phyloP scores from a whole-genome alignment of 495 filamentous ascomycete genomes.

The Hypoxylon cercidicola region DNA sequence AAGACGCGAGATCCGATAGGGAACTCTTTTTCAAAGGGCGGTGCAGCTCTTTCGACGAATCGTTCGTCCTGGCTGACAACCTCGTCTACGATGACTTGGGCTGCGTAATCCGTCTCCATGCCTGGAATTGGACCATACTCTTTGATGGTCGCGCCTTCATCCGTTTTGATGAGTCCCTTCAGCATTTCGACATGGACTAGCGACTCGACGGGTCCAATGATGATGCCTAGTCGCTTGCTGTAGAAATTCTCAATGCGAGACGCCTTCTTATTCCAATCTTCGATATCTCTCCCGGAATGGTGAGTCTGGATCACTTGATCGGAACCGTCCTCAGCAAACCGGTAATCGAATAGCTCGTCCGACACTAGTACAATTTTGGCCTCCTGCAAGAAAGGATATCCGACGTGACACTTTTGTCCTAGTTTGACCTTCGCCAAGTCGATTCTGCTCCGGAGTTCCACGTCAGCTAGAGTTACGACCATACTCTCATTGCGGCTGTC shows the following conservation, averaged over 20 bases:
- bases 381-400: conserved; percentile 96
- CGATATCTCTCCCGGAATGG: conserved; percentile 81
- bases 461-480: conserved; percentile 83
- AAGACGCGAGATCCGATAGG: conserved; percentile 83
- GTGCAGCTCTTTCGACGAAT: conserved; percentile 86
- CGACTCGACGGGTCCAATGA: conserved; percentile 87
- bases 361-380: conserved; percentile 88
- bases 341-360: conserved; percentile 93
- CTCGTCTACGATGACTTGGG: conserved; percentile 89
- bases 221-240: conserved; percentile 87
- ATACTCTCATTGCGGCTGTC: conserved; percentile 97
- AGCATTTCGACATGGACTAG: conserved; percentile 92
- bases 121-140: conserved; percentile 91
- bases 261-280: conserved; percentile 84
- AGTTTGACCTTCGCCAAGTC: conserved; percentile 80
- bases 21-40: conserved; percentile 93
- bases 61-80: conserved; percentile 92
- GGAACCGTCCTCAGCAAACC: conserved; percentile 68
- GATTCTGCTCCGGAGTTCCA: conserved; percentile 74
- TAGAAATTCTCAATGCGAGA: conserved; percentile 84
- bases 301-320: conserved; percentile 71
- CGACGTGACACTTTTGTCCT: conserved; percentile 87
- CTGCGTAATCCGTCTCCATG: conserved; percentile 89
- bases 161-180: conserved; percentile 88
- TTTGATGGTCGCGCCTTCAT: conserved; percentile 90